Conservation (phyloP, 345 rosid genomes). For the Zanthoxylum bungeanum region DNA sequence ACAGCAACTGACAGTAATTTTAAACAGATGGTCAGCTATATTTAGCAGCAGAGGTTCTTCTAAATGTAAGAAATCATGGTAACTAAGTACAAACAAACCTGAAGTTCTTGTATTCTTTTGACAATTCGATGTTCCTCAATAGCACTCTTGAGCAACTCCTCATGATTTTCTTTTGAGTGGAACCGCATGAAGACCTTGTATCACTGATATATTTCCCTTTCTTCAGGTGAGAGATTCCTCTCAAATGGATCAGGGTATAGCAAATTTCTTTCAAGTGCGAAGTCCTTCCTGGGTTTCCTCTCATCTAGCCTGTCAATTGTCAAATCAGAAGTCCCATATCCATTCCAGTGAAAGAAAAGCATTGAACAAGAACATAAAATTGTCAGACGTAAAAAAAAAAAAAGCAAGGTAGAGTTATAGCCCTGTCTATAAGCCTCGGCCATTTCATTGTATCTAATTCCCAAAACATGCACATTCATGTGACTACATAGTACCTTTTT, state of each 20-base stretch:
- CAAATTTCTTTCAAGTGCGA: slow-evolving; percentile 81
- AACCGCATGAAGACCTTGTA: slow-evolving; percentile 81
- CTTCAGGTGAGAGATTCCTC: slow-evolving; percentile 63
- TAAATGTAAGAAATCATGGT: not conserved
- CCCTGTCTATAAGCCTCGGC: not conserved
- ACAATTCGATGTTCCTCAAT: slow-evolving; percentile 66
- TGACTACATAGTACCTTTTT: slow-evolving; percentile 47
- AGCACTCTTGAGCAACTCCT: slow-evolving; percentile 58
- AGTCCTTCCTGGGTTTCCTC: slow-evolving; percentile 92
- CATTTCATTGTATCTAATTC: not conserved
- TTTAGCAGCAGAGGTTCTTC: slow-evolving; percentile 6
- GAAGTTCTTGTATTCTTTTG: slow-evolving; percentile 80
- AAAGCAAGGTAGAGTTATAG: not conserved
- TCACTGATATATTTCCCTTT: slow-evolving; percentile 59
- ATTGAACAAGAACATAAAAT: not conserved
- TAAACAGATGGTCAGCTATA: not conserved
- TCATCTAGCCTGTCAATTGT: slow-evolving; percentile 90
- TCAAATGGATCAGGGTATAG: slow-evolving; percentile 69
- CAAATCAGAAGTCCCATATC: slow-evolving; percentile 18
- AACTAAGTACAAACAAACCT: slow-evolving; percentile 47
- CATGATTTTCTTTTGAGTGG: slow-evolving; percentile 87
- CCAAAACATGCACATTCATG: not conserved
- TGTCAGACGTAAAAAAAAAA: too few species aligned
- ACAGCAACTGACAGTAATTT: not conserved
- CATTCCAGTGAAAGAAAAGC: not conserved